Evolutionary conservation across 225 moss, liverwort and hornwort genomes (phyloP).

Genomic region (Neckera pumila): DNA sequence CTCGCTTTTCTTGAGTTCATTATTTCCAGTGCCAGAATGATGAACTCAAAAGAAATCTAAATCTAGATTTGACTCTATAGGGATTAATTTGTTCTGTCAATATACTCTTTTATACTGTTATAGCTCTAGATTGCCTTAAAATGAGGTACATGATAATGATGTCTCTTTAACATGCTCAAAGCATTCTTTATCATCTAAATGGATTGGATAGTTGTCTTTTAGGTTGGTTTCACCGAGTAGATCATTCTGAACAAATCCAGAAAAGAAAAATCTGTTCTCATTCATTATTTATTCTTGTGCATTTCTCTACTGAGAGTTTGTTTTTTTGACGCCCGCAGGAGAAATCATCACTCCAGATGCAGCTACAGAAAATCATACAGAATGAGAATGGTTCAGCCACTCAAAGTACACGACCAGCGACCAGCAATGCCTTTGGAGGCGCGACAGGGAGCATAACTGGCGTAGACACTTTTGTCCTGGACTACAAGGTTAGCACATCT

Average conservation of each 20-base stretch:
- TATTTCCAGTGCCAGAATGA: neutral
- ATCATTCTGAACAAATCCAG: neutral
- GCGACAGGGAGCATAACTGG: conserved; percentile 62
- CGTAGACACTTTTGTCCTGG: conserved; percentile 77
- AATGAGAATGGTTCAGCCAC: conserved; percentile 25
- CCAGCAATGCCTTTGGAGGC: conserved; percentile 14
- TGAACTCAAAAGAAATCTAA: neutral
- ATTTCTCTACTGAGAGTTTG: neutral
- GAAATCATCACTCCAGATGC: conserved; percentile 52
- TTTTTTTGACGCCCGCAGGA: conserved; percentile 32
- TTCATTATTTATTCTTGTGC: neutral
- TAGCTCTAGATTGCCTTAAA: neutral
- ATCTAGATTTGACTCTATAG: neutral
- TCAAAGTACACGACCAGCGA: conserved; percentile 10
- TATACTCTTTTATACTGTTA: neutral
- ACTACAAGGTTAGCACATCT: conserved; percentile 66
- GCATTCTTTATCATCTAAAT: neutral
- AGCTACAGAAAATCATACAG: conserved; percentile 56
- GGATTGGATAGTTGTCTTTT: neutral
- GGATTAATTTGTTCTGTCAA: neutral
- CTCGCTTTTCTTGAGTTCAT: neutral
- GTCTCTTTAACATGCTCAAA: neutral
- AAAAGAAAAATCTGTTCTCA: neutral
- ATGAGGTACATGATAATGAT: neutral
- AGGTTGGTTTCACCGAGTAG: neutral